Conservation (phyloP, 352 stramenopile species). For the Pseudoperonospora humuli region DNA sequence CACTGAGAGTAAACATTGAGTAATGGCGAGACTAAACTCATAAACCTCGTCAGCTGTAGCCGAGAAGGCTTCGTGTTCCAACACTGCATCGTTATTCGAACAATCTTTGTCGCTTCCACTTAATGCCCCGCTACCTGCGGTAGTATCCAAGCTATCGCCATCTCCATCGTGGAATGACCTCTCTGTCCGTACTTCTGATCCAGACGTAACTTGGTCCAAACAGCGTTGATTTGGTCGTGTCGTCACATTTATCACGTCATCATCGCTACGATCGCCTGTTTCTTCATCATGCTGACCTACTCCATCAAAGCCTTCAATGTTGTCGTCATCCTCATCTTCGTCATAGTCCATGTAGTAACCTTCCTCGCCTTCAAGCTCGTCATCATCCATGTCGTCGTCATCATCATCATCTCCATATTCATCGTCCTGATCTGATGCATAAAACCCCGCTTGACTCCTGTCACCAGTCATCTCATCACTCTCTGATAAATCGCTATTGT, state of each 20-base stretch:
- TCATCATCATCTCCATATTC: constrained; percentile 42
- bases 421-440: constrained; percentile 36
- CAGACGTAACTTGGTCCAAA: constrained; percentile 27
- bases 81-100: constrained; percentile 2
- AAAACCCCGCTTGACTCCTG: constrained; percentile 31
- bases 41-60: constrained; percentile 34
- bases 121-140: background rate
- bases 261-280: constrained; percentile 35
- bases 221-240: constrained; percentile 19
- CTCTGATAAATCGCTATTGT: constrained; percentile 51
- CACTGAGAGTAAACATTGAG: constrained; percentile 39
- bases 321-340: constrained; percentile 45
- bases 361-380: constrained; percentile 49
- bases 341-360: constrained; percentile 50
- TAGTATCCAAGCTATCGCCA: background rate
- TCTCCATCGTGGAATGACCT: background rate
- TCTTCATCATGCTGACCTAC: constrained; percentile 9
- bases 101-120: constrained; percentile 9
- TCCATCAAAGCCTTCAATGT: constrained; percentile 15
- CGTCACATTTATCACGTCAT: constrained; percentile 12
- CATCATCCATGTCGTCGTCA: constrained; percentile 42
- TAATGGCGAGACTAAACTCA: constrained; percentile 39
- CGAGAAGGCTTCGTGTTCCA: constrained; percentile 15
- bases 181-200: constrained; percentile 27
- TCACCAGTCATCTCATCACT: constrained; percentile 21